Evolutionary conservation across 352 stramenopile genomes (phyloP), one percentile per base, ranked within the genome.

Genomic region (Labyrinthula sp.): DNA sequence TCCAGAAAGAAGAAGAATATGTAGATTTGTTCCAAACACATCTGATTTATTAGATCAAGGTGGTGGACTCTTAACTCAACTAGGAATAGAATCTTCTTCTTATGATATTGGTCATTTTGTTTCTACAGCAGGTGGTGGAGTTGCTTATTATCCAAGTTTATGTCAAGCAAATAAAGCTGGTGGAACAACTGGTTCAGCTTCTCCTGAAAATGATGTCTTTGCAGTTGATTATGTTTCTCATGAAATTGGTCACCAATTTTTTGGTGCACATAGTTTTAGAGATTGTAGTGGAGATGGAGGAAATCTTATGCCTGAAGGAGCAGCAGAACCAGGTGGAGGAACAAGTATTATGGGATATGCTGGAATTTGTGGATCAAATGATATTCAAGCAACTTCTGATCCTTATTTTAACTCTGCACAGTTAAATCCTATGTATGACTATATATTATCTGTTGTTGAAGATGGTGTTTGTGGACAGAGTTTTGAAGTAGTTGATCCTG

Each of bases 291-390:
- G 41, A 0, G 9, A 7, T 4, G 22, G 30, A 18, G 33, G 12
- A n/a, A 8, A 46, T 30, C 0, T 3, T 9, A 10, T 49, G n/a
- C 28, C 9, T 5, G 25, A 12, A 14, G 29, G 6, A 12, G 35
- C 43, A 2, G 43, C 47, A 14, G 43, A 52, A 28, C 37, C 43
- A 12, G 43, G 43, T 9, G 30, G 20, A 0, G 43, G 43, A 17
- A 6, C 43, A 9, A 52, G 23, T n/a, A 52, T 52, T 22, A 52
- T 52, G 43, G 26, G 34, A 18, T 52, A 52, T 25, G 43, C 43
- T 14, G 43, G 43, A 15, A 3, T 52, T n/a, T 52, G 43, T 28
- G 3, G 2, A 5, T 27, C 18, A 23, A 23, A 21, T n/a, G 49
- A 54, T 21, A 17, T 52, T 15, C 12, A 54, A 28, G 12, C 1